These are phyloP conservation scores for Xylariaceae sp. DNA, from an alignment of 2,329 filamentous ascomycete genomes.

Conservation along the genomic window DNA sequence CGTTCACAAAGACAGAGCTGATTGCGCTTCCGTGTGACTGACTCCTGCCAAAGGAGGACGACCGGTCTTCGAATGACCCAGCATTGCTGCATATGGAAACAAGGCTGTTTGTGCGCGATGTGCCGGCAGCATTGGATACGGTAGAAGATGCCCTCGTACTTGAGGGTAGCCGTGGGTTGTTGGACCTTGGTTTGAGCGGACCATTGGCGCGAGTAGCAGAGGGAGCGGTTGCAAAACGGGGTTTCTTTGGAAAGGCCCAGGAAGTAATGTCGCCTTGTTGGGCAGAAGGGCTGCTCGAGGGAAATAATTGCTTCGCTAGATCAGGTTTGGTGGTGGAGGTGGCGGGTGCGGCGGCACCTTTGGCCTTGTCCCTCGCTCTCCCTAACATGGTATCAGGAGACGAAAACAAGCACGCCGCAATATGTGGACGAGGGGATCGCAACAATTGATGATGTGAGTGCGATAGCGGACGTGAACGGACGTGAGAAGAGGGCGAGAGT, in stretches of 20 bases:
- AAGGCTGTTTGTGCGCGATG: constrained; percentile 41
- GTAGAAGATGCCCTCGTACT: constrained; percentile 10
- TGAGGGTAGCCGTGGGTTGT: constrained; percentile 41
- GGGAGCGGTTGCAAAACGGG: background rate
- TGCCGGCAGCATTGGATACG: constrained; percentile 20
- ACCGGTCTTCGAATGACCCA: constrained; percentile 56
- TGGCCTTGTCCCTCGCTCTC: constrained; percentile 38
- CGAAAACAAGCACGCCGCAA: constrained; percentile 7
- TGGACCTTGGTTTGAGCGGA: constrained; percentile 45
- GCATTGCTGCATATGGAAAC: constrained; percentile 53
- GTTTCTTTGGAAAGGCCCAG: constrained; percentile 49
- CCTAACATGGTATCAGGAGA: constrained; percentile 37
- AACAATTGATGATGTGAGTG: constrained; percentile 12
- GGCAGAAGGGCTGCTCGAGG: constrained; percentile 60
- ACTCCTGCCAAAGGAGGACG: constrained; percentile 45
- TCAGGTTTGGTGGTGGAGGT: constrained; percentile 38
- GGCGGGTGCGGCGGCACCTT: constrained; percentile 46
- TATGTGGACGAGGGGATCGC: constrained; percentile 22
- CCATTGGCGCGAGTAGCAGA: constrained; percentile 26
- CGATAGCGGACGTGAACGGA: constrained; percentile 12
- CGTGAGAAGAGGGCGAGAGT: constrained; percentile 7
- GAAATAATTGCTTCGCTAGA: constrained; percentile 60
- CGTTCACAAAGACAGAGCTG: constrained; percentile 67
- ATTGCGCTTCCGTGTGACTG: constrained; percentile 36
- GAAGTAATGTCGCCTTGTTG: constrained; percentile 57